Base-by-base conservation (phyloP, 2,329 filamentous ascomycete genomes). In the Fusarium sacchari region DNA sequence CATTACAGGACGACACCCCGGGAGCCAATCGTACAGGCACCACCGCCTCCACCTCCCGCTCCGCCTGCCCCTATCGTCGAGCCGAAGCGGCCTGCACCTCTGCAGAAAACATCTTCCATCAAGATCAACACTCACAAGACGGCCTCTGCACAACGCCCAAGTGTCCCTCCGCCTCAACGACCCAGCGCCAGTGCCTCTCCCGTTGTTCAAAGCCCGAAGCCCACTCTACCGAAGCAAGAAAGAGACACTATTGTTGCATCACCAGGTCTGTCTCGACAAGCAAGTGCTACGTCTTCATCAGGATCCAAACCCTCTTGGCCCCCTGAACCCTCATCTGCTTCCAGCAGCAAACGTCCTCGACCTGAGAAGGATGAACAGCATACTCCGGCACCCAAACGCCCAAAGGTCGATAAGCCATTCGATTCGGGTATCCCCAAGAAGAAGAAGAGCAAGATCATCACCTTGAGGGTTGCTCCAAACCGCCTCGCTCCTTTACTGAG, bases 81-180 rank as follows among this genome's bases (percentile, higher is more conserved):
- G 36, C 70, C 66, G 4, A 82, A 81, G 69, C 77, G 80, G 26
- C 78, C 78, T 30, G 62, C 71, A 26, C 69, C 73, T 53, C 39
- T 80, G 9, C 77, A 75, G 28, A 81, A 80, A 69, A 76, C 79
- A n/a, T 77, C 80, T 12, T 84, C 82, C 1, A 84, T 83, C 64
- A 85, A 85, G 73, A 80, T 83, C 72, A 82, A 77, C 44, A 84
- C 81, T 32, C 67, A 79, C 36, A 83, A 82, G 69, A 50, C 73
- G 6, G 69, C 76, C 7, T 73, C 71, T 15, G 75, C 73, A 18
- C 75, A 77, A n/a, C 73, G 76, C 7, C 63, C 75, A 8, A 53
- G 32, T 17, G 52, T 24, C 2, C 60, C 32, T 12, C 46, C 68
- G 15, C 59, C 59, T 36, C 59, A 61, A 22, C 49, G 59, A 11